Conservation (phyloP, 495 filamentous ascomycete genomes). For the Astrocystis sublimbata region DNA sequence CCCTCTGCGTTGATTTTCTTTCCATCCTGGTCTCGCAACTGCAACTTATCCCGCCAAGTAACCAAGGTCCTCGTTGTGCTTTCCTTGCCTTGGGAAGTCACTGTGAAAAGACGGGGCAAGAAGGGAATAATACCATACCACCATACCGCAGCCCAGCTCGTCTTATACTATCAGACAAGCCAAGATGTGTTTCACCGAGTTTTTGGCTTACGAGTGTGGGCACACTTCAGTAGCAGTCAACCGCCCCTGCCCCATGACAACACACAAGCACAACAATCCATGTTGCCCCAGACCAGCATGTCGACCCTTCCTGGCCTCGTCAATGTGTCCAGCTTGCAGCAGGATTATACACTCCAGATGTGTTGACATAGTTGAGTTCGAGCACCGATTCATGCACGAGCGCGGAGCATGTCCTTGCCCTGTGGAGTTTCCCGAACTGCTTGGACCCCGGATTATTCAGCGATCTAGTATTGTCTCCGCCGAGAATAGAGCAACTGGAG, state of each 20-base stretch:
- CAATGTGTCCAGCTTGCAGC: constrained; percentile 43
- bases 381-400: constrained; percentile 51
- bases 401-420: constrained; percentile 45
- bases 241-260: constrained; percentile 46
- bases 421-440: constrained; percentile 38
- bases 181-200: constrained; percentile 48
- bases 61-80: not conserved
- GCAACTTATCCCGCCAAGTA: not conserved
- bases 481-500: not conserved
- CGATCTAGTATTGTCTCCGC: not conserved
- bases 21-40: not conserved
- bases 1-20: not conserved
- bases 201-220: constrained; percentile 46
- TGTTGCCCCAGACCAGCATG: constrained; percentile 33
- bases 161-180: constrained; percentile 8
- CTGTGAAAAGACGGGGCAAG: not conserved
- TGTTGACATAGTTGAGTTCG: constrained; percentile 42
- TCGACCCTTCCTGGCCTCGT: constrained; percentile 29
- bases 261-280: constrained; percentile 32
- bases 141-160: not conserved
- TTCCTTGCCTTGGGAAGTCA: too few species aligned
- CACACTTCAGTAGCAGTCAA: constrained; percentile 40
- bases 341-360: constrained; percentile 41
- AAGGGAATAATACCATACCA: too few species aligned
- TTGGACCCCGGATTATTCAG: constrained; percentile 31